These are phyloP conservation scores for Galeopsis tetrahit DNA, from an alignment of 257 asterid genomes.

Conservation along the genomic window DNA sequence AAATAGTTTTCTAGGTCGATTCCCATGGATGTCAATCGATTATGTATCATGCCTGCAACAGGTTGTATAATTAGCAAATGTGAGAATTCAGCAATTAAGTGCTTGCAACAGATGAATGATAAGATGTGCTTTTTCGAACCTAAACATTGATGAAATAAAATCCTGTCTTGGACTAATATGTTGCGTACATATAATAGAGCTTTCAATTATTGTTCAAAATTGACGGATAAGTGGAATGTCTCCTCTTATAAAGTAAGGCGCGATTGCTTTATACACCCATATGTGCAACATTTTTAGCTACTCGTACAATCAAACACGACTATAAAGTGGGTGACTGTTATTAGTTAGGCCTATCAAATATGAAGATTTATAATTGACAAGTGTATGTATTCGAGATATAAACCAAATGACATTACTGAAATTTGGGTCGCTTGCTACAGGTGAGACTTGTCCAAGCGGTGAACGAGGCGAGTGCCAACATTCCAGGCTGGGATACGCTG, in stretches of 20 bases:
- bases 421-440: conserved; percentile 43
- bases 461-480: conserved; percentile 87
- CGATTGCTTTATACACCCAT: too few species aligned
- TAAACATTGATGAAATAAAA: background rate
- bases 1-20: background rate
- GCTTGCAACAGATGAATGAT: background rate
- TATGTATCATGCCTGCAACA: background rate
- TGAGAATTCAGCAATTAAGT: background rate
- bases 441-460: conserved; percentile 88
- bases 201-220: background rate
- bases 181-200: background rate
- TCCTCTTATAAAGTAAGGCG: too few species aligned
- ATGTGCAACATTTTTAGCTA: too few species aligned
- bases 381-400: background rate
- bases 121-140: background rate
- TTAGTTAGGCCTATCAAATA: too few species aligned
- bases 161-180: background rate
- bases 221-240: background rate
- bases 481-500: conserved; percentile 78
- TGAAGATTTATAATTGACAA: background rate
- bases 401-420: background rate
- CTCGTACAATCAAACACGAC: too few species aligned
- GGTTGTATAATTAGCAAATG: background rate
- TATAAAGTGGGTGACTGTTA: too few species aligned
- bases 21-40: background rate